Percentiles rank a stretch among this genome's conserved stretches.
phyloP scores from a whole-genome alignment of 2,329 filamentous ascomycete species.

The Salinomyces thailandicus region DNA sequence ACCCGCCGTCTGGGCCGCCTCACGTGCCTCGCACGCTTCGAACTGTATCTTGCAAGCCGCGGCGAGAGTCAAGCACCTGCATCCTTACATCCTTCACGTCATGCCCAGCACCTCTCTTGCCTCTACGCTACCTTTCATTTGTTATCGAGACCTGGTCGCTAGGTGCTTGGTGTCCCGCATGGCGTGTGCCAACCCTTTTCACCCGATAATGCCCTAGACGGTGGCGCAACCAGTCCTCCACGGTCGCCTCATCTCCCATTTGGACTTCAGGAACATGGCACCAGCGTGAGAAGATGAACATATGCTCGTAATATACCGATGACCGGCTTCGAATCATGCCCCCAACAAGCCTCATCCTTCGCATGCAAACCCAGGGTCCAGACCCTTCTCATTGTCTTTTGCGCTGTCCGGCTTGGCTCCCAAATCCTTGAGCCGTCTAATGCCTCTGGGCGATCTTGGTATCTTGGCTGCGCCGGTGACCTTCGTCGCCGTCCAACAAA shows the following conservation, averaged over 20 bases:
- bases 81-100: no score
- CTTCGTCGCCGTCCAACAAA: not conserved
- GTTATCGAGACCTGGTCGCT: not conserved
- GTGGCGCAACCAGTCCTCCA: not conserved
- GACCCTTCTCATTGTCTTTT: not conserved
- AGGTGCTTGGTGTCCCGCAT: not conserved
- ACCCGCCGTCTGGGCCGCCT: no score
- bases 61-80: no score
- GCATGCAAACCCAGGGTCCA: no score
- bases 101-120: not conserved
- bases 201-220: not conserved
- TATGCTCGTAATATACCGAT: not conserved
- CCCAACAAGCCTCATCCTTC: not conserved
- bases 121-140: conserved; percentile 1
- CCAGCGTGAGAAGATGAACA: not conserved
- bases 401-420: not conserved
- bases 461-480: not conserved
- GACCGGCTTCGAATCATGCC: not conserved
- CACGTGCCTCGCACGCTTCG: no score
- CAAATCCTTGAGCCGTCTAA: not conserved
- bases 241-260: not conserved
- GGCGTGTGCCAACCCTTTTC: not conserved
- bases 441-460: not conserved
- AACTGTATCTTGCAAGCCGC: no score
- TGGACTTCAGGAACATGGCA: not conserved